Evolutionary conservation across 2,329 filamentous ascomycete species (phyloP).

Genomic region (Ophiocordyceps camponoti-rufipedis): DNA sequence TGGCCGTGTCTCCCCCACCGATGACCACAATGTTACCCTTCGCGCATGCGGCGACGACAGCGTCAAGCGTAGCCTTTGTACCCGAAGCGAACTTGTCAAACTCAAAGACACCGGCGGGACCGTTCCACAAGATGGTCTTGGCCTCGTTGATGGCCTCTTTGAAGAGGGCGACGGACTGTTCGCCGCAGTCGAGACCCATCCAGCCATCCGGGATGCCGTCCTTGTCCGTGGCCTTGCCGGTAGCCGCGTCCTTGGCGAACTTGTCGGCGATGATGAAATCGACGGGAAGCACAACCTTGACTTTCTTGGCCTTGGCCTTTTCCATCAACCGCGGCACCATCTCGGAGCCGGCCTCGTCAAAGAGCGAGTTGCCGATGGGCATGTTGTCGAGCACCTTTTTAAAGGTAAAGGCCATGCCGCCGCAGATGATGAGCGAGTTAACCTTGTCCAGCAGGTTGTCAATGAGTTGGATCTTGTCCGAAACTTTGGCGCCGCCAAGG

Average conservation of each 20-base stretch:
- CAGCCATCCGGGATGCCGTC: slow-evolving; percentile 89
- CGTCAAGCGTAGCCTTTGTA: slow-evolving; percentile 83
- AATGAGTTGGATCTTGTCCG: slow-evolving; percentile 98
- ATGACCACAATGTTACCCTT: slow-evolving; percentile 90
- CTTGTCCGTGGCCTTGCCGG: slow-evolving; percentile 65
- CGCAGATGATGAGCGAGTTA: slow-evolving; percentile 89
- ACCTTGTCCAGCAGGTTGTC: slow-evolving; percentile 98
- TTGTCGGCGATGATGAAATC: slow-evolving; percentile 96
- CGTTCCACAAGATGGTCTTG: slow-evolving; percentile 98
- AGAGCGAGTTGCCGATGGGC: slow-evolving; percentile 77
- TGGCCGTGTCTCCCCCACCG: slow-evolving; percentile 93
- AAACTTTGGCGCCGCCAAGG: slow-evolving; percentile 93
- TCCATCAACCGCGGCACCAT: slow-evolving; percentile 73
- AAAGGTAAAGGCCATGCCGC: slow-evolving; percentile 98
- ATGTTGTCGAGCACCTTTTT: slow-evolving; percentile 95
- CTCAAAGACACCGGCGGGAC: slow-evolving; percentile 93
- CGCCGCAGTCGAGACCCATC: slow-evolving; percentile 93
- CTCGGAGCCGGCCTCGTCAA: slow-evolving; percentile 86
- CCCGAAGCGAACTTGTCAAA: slow-evolving; percentile 84
- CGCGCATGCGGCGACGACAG: slow-evolving; percentile 64
- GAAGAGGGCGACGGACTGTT: slow-evolving; percentile 77
- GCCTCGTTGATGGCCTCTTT: slow-evolving; percentile 71
- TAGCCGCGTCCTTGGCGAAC: slow-evolving; percentile 71
- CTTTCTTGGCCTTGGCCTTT: slow-evolving; percentile 92
- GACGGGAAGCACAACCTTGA: slow-evolving; percentile 84